phyloP scores from a whole-genome alignment of 2,329 filamentous ascomycete genomes.

The Teratosphaeria epicoccoides region DNA sequence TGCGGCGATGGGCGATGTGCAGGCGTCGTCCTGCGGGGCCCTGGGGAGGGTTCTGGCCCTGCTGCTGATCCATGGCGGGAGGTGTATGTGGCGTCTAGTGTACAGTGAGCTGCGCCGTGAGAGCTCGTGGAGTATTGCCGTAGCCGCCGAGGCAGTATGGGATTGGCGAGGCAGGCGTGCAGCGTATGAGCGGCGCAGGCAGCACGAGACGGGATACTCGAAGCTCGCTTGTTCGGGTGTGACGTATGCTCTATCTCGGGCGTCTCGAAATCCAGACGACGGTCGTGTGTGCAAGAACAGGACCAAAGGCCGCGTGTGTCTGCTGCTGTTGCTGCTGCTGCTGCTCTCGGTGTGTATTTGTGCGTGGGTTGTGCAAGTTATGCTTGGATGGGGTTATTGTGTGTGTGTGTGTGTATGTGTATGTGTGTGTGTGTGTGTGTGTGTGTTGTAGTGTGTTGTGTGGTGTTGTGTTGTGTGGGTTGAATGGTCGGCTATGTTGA shows the following conservation, averaged over 20 bases:
- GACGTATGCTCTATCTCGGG: constrained; percentile 15
- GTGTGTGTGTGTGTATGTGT: neutral
- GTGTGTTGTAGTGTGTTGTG: neutral
- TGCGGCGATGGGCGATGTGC: constrained; percentile 94
- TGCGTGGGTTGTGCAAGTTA: neutral
- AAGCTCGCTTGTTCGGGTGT: constrained; percentile 6
- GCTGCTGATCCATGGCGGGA: constrained; percentile 32
- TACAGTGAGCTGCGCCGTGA: neutral
- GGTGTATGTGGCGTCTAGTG: constrained; percentile 1
- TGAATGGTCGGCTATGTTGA: too few species aligned
- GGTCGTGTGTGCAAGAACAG: neutral
- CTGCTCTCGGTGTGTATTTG: neutral
- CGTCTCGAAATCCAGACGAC: neutral
- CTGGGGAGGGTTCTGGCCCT: constrained; percentile 42
- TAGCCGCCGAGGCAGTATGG: neutral
- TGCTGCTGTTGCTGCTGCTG: constrained; percentile 3
- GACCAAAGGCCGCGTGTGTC: neutral
- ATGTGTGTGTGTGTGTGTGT: neutral
- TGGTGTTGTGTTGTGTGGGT: constrained; percentile 1
- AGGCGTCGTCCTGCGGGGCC: constrained; percentile 80
- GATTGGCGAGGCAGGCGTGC: neutral
- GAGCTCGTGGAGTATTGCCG: neutral
- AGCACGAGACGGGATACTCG: neutral
- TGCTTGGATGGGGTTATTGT: too few species aligned
- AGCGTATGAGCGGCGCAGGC: neutral